These are phyloP conservation scores for Neophaeococcomyces aloes DNA, from an alignment of 2,329 filamentous ascomycete genomes.

Conservation along the genomic window DNA sequence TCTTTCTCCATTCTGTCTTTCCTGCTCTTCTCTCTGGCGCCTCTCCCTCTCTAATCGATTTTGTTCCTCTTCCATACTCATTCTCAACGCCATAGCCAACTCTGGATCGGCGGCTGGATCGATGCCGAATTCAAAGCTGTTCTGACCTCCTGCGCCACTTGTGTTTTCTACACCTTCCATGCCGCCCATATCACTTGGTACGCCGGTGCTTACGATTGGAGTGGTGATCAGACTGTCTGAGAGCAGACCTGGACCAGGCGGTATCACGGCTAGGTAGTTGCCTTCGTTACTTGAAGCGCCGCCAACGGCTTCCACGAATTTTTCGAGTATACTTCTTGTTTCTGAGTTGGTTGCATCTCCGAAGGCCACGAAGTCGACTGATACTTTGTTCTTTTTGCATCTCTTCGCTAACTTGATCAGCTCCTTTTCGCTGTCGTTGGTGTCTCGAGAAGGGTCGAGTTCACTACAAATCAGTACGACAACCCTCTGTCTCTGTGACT, in stretches of 20 bases:
- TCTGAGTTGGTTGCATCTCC: conserved; percentile 78
- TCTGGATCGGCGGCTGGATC: conserved; percentile 89
- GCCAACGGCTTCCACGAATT: conserved; percentile 90
- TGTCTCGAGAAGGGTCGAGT: conserved; percentile 37
- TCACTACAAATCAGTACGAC: conserved; percentile 94
- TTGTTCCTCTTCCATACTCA: conserved; percentile 98
- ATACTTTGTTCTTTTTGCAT: conserved; percentile 97
- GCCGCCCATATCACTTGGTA: conserved; percentile 33
- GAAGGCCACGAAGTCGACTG: conserved; percentile 89
- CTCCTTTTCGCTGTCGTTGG: conserved; percentile 72
- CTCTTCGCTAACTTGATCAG: conserved; percentile 86
- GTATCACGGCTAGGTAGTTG: conserved; percentile 82
- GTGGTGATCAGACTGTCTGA: conserved; percentile 85
- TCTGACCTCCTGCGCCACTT: conserved; percentile 46
- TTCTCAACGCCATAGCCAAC: conserved; percentile 81
- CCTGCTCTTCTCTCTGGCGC: conserved; percentile 58
- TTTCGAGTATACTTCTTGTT: conserved; percentile 76
- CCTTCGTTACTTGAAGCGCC: conserved; percentile 58
- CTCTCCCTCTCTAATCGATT: conserved; percentile 80
- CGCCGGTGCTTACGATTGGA: conserved; percentile 59
- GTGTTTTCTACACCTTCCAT: conserved; percentile 43
- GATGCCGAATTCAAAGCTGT: conserved; percentile 75
- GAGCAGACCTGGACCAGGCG: conserved; percentile 79
- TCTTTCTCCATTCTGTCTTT: conserved; percentile 49
- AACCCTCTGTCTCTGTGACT: conserved; percentile 90